Evolutionary conservation across 2,329 filamentous ascomycete species (phyloP).

Genomic region (Fragosphaeria purpurea): DNA sequence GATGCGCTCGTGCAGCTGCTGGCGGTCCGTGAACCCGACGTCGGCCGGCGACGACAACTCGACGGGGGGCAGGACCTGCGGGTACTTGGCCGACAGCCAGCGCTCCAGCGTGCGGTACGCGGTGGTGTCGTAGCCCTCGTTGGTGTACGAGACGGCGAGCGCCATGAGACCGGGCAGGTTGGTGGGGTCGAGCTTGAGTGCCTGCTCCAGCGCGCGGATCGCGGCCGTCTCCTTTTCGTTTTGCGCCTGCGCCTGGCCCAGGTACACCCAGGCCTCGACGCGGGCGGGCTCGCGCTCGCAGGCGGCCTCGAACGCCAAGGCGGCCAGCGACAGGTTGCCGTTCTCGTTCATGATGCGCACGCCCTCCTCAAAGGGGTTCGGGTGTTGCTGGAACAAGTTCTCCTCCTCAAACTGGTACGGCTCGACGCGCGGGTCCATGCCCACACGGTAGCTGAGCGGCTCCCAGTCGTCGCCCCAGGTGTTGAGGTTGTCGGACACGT

Average conservation of each 20-base stretch:
- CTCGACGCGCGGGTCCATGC: slow-evolving; percentile 66
- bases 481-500: slow-evolving; percentile 11
- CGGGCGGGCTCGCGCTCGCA: slow-evolving; percentile 83
- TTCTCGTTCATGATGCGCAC: slow-evolving; percentile 87
- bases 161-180: slow-evolving; percentile 91
- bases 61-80: slow-evolving; percentile 62
- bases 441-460: slow-evolving; percentile 43
- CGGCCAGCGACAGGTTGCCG: slow-evolving; percentile 86
- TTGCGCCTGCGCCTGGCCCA: slow-evolving; percentile 88
- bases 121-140: slow-evolving; percentile 95
- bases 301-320: slow-evolving; percentile 90
- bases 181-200: slow-evolving; percentile 74
- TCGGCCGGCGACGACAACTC: slow-evolving; percentile 68
- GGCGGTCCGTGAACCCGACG: slow-evolving; percentile 87
- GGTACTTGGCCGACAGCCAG: slow-evolving; percentile 95
- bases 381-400: slow-evolving; percentile 74
- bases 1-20: slow-evolving; percentile 80
- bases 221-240: slow-evolving; percentile 98
- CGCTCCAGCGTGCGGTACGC: slow-evolving; percentile 93
- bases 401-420: slow-evolving; percentile 93
- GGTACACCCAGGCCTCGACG: slow-evolving; percentile 84
- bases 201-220: slow-evolving; percentile 86
- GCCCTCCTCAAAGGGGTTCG: slow-evolving; percentile 85
- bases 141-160: slow-evolving; percentile 91
- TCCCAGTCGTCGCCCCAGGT: slow-evolving; percentile 58